Conservation (phyloP, 2,329 filamentous ascomycete genomes). For the Paracoccidioides lutzii region DNA sequence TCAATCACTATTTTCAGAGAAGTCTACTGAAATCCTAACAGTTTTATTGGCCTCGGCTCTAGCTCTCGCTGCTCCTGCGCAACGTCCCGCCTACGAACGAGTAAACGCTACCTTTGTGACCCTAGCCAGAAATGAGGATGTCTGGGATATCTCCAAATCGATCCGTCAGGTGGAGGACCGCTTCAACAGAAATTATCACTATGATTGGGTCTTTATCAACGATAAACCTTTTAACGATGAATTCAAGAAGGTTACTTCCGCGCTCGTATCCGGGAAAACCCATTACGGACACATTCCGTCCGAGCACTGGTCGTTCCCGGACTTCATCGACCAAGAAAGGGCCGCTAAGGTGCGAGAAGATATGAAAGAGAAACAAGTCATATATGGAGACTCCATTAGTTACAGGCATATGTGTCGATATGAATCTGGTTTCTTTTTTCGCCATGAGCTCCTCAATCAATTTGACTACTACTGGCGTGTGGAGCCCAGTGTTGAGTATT, state of each 20-base stretch:
- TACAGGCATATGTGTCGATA: slow-evolving; percentile 99
- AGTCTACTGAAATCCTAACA: not conserved
- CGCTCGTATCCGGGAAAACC: slow-evolving; percentile 84
- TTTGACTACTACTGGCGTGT: slow-evolving; percentile 99
- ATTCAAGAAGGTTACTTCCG: slow-evolving; percentile 83
- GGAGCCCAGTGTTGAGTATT: slow-evolving; percentile 91
- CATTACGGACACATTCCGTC: slow-evolving; percentile 78
- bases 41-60: not conserved
- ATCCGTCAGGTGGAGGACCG: slow-evolving; percentile 96
- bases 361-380: slow-evolving; percentile 89
- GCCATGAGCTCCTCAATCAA: slow-evolving; percentile 80
- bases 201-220: slow-evolving; percentile 99
- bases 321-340: slow-evolving; percentile 90
- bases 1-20: not conserved
- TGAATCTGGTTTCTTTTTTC: slow-evolving; percentile 99
- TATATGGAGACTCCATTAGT: slow-evolving; percentile 92
- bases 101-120: slow-evolving; percentile 98
- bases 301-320: slow-evolving; percentile 96
- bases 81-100: slow-evolving; percentile 36
- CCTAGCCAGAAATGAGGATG: slow-evolving; percentile 78
- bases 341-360: slow-evolving; percentile 82
- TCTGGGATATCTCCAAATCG: slow-evolving; percentile 94
- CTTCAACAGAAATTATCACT: slow-evolving; percentile 93
- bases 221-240: slow-evolving; percentile 84
- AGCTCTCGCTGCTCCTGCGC: not conserved